Evolutionary conservation across 2,329 filamentous ascomycete species (phyloP).

Genomic region (Fusarium chuoi): DNA sequence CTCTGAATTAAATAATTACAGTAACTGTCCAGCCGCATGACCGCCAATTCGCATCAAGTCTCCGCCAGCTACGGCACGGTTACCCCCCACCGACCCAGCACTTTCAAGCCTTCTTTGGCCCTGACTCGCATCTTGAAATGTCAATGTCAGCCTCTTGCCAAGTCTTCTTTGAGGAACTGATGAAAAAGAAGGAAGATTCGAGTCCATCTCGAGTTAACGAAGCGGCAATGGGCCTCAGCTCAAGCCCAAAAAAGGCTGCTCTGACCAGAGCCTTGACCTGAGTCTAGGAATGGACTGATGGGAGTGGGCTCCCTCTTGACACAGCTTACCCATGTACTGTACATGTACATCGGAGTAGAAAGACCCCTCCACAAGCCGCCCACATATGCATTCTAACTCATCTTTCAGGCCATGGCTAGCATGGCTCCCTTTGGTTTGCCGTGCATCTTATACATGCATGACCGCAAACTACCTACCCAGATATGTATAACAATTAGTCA

Average conservation of each 20-base stretch:
- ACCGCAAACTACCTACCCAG: constrained; percentile 1
- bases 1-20: constrained; percentile 1
- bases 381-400: constrained; percentile 35
- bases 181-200: neutral
- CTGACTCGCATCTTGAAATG: constrained; percentile 22
- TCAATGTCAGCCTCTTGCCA: neutral
- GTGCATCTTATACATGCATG: constrained; percentile 15
- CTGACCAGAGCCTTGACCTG: constrained; percentile 8
- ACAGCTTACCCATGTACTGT: constrained; percentile 3
- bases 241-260: constrained; percentile 6
- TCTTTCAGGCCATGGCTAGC: constrained; percentile 25
- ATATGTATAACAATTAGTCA: neutral
- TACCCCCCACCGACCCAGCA: constrained; percentile 18
- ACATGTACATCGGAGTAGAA: constrained; percentile 21
- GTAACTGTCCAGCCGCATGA: constrained; percentile 32
- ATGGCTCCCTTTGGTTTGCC: constrained; percentile 10
- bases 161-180: neutral
- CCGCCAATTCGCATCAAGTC: constrained; percentile 30
- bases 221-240: neutral
- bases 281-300: constrained; percentile 31
- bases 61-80: constrained; percentile 15
- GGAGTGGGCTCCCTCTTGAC: constrained; percentile 29
- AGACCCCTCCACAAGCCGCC: constrained; percentile 30
- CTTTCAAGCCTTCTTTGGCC: constrained; percentile 5
- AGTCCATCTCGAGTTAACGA: neutral